Evolutionary conservation across 495 filamentous ascomycete species (phyloP).

Genomic region (Neurospora intermedia): DNA sequence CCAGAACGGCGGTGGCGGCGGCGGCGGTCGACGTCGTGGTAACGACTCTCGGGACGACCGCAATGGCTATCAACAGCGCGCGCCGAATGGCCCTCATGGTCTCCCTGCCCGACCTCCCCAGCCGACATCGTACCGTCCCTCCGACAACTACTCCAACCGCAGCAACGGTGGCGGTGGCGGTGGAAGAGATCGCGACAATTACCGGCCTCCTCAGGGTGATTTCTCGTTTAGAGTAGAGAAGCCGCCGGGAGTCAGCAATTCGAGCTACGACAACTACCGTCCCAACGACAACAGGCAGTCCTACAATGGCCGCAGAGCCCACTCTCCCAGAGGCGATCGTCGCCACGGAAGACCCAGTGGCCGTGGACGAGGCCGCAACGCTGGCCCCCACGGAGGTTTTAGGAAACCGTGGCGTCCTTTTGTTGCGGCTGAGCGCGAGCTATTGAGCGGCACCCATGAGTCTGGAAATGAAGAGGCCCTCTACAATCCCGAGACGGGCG

Average conservation of each 20-base stretch:
- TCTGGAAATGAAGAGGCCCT: slow-evolving; percentile 24
- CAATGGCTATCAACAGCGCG: neutral
- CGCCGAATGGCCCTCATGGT: slow-evolving; percentile 1
- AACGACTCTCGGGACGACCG: slow-evolving; percentile 8
- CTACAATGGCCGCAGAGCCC: slow-evolving; percentile 1
- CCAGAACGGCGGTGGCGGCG: neutral
- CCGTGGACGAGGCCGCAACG: neutral
- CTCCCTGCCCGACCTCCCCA: slow-evolving; percentile 1
- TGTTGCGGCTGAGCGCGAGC: slow-evolving; percentile 28
- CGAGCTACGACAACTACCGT: slow-evolving; percentile 12
- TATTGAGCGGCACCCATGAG: slow-evolving; percentile 26
- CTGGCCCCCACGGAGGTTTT: neutral
- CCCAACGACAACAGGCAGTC: slow-evolving; percentile 3
- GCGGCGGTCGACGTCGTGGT: neutral
- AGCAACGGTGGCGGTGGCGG: slow-evolving; percentile 2
- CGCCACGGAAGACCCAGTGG: neutral
- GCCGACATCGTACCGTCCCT: neutral
- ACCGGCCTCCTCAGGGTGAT: slow-evolving; percentile 30
- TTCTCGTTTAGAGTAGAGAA: slow-evolving; percentile 36
- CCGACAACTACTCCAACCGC: neutral
- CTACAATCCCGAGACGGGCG: slow-evolving; percentile 24
- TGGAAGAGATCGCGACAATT: slow-evolving; percentile 7
- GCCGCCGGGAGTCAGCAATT: slow-evolving; percentile 26
- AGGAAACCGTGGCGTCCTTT: slow-evolving; percentile 10
- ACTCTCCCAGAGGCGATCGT: neutral